These are phyloP conservation scores for Haberlea rhodopensis DNA, from an alignment of 257 asterid species.

Conservation along the genomic window DNA sequence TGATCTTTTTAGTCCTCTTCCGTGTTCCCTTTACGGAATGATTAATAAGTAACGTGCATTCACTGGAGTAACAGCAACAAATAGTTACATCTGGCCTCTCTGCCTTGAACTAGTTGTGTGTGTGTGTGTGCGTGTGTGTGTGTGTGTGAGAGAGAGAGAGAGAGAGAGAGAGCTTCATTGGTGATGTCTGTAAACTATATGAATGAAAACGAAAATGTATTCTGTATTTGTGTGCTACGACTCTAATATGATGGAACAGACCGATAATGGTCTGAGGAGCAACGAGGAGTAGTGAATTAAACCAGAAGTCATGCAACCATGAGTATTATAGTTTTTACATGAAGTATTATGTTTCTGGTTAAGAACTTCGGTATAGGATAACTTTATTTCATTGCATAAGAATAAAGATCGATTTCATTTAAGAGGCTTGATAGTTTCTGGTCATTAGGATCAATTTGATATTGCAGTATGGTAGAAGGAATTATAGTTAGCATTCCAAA, in stretches of 20 bases:
- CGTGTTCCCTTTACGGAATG: background rate
- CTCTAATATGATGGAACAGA: too few relatives aligned
- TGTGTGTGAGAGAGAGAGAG: too few relatives aligned
- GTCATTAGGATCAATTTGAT: slow-evolving; percentile 8
- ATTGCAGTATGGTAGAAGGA: slow-evolving; percentile 5
- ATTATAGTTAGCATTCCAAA: background rate
- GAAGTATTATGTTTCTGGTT: background rate
- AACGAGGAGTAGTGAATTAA: background rate
- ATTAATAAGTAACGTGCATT: background rate
- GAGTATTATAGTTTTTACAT: background rate
- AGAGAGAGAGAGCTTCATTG: background rate
- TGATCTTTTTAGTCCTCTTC: slow-evolving; percentile 2
- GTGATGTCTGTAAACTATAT: too few relatives aligned
- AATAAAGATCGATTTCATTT: background rate
- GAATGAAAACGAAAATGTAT: too few relatives aligned
- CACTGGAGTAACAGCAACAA: background rate
- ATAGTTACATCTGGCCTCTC: background rate
- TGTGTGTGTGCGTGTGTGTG: too few relatives aligned
- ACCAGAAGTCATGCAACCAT: background rate
- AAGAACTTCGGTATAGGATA: background rate
- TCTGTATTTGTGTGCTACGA: too few relatives aligned
- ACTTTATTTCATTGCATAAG: background rate
- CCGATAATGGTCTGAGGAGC: too few relatives aligned
- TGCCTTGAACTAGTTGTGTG: background rate
- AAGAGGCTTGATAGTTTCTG: slow-evolving; percentile 9